Evolutionary conservation across 768 basidiomycete species (phyloP).

Genomic region (Macrolepiota dolichaula): DNA sequence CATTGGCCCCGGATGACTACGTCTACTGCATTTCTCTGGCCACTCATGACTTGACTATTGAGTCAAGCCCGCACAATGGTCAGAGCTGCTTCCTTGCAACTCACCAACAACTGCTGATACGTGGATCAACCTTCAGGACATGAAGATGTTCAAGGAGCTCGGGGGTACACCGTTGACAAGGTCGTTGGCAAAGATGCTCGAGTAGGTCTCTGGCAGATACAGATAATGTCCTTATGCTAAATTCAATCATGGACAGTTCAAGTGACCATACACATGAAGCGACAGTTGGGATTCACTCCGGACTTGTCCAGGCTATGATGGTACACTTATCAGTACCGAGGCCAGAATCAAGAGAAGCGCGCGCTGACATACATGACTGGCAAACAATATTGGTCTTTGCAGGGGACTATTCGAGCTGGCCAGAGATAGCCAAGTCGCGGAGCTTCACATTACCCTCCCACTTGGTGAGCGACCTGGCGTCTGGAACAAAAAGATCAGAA

Average conservation of each 20-base stretch:
- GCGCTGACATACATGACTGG: conserved; percentile 96
- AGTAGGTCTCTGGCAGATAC: conserved; percentile 96
- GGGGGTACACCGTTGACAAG: conserved; percentile 93
- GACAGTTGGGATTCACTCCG: conserved; percentile 90
- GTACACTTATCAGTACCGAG: neutral
- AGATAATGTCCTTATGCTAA: conserved; percentile 89
- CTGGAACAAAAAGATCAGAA: conserved; percentile 30
- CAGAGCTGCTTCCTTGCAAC: conserved; percentile 20
- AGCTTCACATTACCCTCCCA: conserved; percentile 87
- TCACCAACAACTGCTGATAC: conserved; percentile 76
- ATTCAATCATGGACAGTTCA: conserved; percentile 90
- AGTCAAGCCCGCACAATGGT: no score
- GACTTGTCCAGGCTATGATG: conserved; percentile 84
- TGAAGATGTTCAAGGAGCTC: conserved; percentile 72
- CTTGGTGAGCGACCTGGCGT: conserved; percentile 92
- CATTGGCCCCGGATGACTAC: no score
- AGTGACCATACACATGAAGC: conserved; percentile 98
- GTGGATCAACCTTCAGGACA: conserved; percentile 73
- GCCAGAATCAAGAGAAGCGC: conserved; percentile 24
- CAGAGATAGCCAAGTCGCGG: conserved; percentile 98
- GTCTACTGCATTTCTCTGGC: no score
- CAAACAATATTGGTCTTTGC: conserved; percentile 99
- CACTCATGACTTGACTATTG: no score
- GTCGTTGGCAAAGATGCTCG: conserved; percentile 95
- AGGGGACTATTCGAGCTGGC: conserved; percentile 92